phyloP scores from a whole-genome alignment of 345 rosid species.

The Citrus australasica region DNA sequence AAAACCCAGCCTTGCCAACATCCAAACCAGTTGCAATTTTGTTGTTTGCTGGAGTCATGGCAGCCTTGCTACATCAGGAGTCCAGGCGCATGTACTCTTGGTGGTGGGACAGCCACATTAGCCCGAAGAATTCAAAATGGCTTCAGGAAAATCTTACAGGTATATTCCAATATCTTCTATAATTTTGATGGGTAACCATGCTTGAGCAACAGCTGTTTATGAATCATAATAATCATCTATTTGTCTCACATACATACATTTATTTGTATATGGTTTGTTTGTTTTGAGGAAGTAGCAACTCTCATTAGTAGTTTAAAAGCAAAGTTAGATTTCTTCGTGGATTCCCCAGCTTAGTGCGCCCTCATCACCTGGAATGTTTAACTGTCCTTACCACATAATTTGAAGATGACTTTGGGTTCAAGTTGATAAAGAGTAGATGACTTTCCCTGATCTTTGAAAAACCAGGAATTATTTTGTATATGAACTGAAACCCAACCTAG shows the following conservation, averaged over 20 bases:
- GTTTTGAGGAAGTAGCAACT: not conserved
- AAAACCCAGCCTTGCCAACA: slow-evolving; percentile 48
- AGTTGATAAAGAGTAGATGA: no score
- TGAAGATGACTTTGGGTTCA: not conserved
- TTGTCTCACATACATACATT: not conserved
- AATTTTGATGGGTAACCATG: not conserved
- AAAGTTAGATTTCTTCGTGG: not conserved
- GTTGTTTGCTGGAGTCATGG: slow-evolving; percentile 68
- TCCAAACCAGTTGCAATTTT: slow-evolving; percentile 51
- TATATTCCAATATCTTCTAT: slow-evolving; percentile 17
- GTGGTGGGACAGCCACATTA: slow-evolving; percentile 99
- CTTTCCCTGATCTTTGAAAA: not conserved
- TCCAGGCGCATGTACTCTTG: slow-evolving; percentile 80
- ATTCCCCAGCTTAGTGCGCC: not conserved
- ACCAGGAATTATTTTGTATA: not conserved
- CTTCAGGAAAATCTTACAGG: slow-evolving; percentile 98
- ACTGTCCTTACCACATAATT: not conserved
- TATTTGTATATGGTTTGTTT: not conserved
- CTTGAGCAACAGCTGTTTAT: not conserved
- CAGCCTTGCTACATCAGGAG: slow-evolving; percentile 49
- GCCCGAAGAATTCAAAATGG: slow-evolving; percentile 99
- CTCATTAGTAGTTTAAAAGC: not conserved
- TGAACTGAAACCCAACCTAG: not conserved
- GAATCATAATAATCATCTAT: not conserved
- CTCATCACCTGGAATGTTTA: not conserved